Base-by-base conservation (phyloP, 140 eudicot genomes). In the Ambrosia hybrid region DNA sequence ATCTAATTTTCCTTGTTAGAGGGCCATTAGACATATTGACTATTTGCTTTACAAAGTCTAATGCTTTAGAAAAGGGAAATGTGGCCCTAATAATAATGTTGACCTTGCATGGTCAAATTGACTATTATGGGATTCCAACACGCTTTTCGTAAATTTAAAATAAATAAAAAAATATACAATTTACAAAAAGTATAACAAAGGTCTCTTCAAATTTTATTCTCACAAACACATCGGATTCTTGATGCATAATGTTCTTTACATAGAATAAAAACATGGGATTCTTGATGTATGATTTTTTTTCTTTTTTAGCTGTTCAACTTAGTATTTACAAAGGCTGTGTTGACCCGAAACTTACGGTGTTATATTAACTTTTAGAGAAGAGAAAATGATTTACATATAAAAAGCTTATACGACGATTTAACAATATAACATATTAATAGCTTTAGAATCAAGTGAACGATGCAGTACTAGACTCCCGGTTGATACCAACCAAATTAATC, bases 21-120 rank as follows among this genome's bases (percentile, higher is more conserved):
- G 65, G 43, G 26, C 15, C 41, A 59, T 26, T 26, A 30, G 8
- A 11, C 43, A 59, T 10, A 2, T 59, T 59, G 43, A 59, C 65
- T 59, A 59, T 59, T 57, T 59, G 65, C 14, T 30, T 59, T 39
- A 59, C 41, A 9, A 57, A 7, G 64, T 57, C 64, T 21, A 57
- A 21, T 57, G 39, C 38, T 59, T 33, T 59, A 30, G 65, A 26
- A 59, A 59, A 59, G 65, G 41, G 16, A 30, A 59, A 30, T 59
- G 43, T 59, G 41, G 3, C 65, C 65, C 37, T 30, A 59, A 10
- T 33, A 59, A 59, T 59, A 43, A 59, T 59, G 41, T 59, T 59
- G 65, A 30, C 65, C 15, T 59, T 59, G 65, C 65, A 59, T 59
- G 43, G 65, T 59, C 65, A 30, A 59, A 30, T 59, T 59, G 65